A percentile compares a stretch with the other conserved stretches of the same genome.
These are phyloP conservation scores for Auriscalpium microsporum DNA, from an alignment of 768 basidiomycete species.

Conservation along the genomic window DNA sequence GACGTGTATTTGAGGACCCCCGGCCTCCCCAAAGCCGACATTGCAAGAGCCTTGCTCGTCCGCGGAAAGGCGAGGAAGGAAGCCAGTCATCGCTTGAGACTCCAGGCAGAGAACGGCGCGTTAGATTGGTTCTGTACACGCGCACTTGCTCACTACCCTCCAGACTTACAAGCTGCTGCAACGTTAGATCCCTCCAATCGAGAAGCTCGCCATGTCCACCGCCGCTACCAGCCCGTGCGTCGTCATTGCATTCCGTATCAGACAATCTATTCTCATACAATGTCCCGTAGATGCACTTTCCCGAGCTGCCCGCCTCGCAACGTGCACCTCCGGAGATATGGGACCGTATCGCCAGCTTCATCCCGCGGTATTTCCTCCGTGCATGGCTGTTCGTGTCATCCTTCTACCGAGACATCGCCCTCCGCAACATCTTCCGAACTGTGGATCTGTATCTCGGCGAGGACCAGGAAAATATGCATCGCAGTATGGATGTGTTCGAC, in stretches of 20 bases:
- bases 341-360: constrained; percentile 54
- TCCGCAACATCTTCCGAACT: constrained; percentile 57
- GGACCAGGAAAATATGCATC: constrained; percentile 49
- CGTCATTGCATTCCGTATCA: neutral
- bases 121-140: neutral
- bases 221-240: constrained; percentile 40
- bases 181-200: constrained; percentile 53
- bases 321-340: constrained; percentile 60
- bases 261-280: constrained; percentile 3
- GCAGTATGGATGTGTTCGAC: constrained; percentile 61
- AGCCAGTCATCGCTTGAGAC: constrained; percentile 45
- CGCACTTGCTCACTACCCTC: neutral
- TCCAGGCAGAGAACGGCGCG: constrained; percentile 53
- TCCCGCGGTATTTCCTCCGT: constrained; percentile 59
- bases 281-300: constrained; percentile 39
- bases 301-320: constrained; percentile 48
- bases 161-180: constrained; percentile 53
- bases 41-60: constrained; percentile 47
- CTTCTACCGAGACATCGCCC: constrained; percentile 57
- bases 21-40: constrained; percentile 40
- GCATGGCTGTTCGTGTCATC: constrained; percentile 59
- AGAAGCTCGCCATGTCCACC: constrained; percentile 40
- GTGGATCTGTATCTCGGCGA: constrained; percentile 62
- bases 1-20: constrained; percentile 61
- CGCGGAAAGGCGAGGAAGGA: constrained; percentile 51